Evolutionary conservation across 768 basidiomycete species (phyloP), one percentile per base, ranked within the genome.

Genomic region (Lactarius sp.): DNA sequence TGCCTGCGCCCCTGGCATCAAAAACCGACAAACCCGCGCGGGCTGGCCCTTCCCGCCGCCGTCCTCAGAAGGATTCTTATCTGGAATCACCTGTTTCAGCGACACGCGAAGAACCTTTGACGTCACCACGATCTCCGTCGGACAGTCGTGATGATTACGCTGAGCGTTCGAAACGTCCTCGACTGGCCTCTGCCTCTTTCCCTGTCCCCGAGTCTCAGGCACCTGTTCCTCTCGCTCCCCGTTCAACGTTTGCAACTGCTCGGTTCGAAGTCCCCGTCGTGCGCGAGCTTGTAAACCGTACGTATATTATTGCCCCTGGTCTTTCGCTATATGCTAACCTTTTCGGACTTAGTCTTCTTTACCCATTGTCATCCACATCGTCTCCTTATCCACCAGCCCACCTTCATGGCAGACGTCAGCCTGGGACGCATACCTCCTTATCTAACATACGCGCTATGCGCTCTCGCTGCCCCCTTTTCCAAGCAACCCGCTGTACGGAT

Each of bases 331-430:
- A 52, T 49, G 31, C 57, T 68, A 37, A 64, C 61, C 34, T 34
- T 39, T 53, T 41, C 22, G 27, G 31, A 1, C 42, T 44, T 69
- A 92, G 90, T 92, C 10, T 92, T 92, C 73, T 92, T 92, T 72
- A 81, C 90, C 31, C 88, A 88, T 72, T 87, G 86, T 68, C 88
- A 92, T 70, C 90, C 90, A 27, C 83, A 85, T 65, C 83, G 87
- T 42, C 80, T 85, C 68, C 79, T 92, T 64, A 82, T 93, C 52
- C 91, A 93, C 74, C 88, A 88, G 57, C 86, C 91, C 22, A 84
- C 86, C 8, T 93, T 93, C 69, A 78, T 85, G 27, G 79, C 84
- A 2, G 79, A 82, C 37, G 81, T 93, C 8, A 82, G 82, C 60
- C 83, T 83, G 64, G 85, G 85, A 67, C 79, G 81, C 61, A 81